Evolutionary conservation across 73 alveolate genomes (phyloP), one percentile per base, ranked within the genome.

Genomic region (Breviolum minutum): DNA sequence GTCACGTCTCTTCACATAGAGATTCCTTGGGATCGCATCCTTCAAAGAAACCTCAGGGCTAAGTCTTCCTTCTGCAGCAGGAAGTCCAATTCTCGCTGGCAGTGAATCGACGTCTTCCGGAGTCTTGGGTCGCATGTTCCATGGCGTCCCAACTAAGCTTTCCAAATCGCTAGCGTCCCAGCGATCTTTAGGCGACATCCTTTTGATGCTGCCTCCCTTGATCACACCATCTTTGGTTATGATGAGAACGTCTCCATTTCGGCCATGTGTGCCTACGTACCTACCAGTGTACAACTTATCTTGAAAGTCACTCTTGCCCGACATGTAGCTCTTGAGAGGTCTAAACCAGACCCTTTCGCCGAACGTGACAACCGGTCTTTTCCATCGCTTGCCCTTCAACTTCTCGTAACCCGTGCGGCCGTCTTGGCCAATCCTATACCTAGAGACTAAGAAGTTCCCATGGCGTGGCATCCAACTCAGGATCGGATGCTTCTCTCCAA

Each of bases 1-100:
- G 76, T 87, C 95, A 22, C 20, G 64, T 30, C 84, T 63, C 29
- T 62, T 19, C 54, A 87, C 95, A 26, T 87, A 87, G 81, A 66
- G 84, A 26, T 27, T 68, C 20, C 84, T 8, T 30, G 76, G 95
- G 26, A 5, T 32, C 11, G 66, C 6, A 9, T 86, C 95, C 20
- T 63, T 86, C 32, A 9, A 14, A 40, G 91, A 73, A 10, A 80
- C 32, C 0, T 24, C 81, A 0, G 95, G 95, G 0, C 30, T 62
- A 62, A 86, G 95, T 60, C 30, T 84, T 14, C 20, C 62, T n/a
- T 76, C 85, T 9, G 13, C 63, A 8, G 24, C 81, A 6, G 95
- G 95, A 19, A 86, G 63, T 26, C 17, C 66, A 5, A 86, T 20
- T 20, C 20, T 14, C 63, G 62, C 81, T 29, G 74, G 81, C 54